These are phyloP conservation scores for Elaphomyces granulatus DNA, from an alignment of 495 filamentous ascomycete genomes.

Conservation along the genomic window DNA sequence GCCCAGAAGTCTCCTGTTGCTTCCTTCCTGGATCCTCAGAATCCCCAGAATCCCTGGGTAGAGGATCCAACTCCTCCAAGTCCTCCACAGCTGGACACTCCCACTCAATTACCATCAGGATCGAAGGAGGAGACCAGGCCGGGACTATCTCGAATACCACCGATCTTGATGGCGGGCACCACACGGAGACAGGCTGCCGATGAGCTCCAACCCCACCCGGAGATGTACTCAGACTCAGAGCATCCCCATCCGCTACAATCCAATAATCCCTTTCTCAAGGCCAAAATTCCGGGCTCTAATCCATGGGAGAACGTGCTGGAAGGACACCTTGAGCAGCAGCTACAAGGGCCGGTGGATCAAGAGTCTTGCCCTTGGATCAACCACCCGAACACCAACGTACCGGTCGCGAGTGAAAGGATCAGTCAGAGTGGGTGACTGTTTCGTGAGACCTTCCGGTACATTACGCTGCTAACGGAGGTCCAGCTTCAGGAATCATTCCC, in stretches of 20 bases:
- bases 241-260: slow-evolving; percentile 18
- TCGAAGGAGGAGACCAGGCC: slow-evolving; percentile 5
- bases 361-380: neutral
- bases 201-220: slow-evolving; percentile 10
- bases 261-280: slow-evolving; percentile 32
- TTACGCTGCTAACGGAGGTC: neutral
- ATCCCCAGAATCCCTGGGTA: neutral
- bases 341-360: neutral
- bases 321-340: slow-evolving; percentile 11
- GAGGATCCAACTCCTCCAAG: neutral
- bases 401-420: slow-evolving; percentile 3
- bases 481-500: slow-evolving; percentile 32
- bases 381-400: neutral
- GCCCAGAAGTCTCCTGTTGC: slow-evolving; percentile 29
- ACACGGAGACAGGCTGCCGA: slow-evolving; percentile 14
- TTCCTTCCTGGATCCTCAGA: slow-evolving; percentile 17
- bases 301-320: slow-evolving; percentile 18
- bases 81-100: neutral
- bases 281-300: slow-evolving; percentile 13
- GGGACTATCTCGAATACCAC: slow-evolving; percentile 10
- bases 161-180: slow-evolving; percentile 16
- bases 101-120: slow-evolving; percentile 4
- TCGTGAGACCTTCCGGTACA: neutral
- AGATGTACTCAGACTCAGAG: neutral
- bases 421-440: slow-evolving; percentile 3